These are phyloP conservation scores for Schizosaccharomyces lindneri DNA, from an alignment of 805 yeast species.

Conservation along the genomic window DNA sequence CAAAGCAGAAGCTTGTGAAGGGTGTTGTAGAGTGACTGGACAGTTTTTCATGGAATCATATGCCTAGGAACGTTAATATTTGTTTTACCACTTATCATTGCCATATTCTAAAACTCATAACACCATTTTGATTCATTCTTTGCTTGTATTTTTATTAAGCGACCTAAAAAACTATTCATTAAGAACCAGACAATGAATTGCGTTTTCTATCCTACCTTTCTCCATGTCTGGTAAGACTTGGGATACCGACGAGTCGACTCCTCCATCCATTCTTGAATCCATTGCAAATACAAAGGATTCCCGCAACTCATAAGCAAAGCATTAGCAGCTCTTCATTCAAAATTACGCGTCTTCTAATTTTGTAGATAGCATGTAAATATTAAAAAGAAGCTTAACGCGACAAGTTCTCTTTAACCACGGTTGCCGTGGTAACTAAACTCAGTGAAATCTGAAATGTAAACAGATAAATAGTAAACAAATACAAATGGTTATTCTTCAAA, in stretches of 20 bases:
- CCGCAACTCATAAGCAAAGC: neutral
- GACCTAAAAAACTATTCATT: no score
- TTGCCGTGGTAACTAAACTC: neutral
- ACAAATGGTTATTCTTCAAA: neutral
- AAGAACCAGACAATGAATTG: neutral
- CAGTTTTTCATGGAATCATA: slow-evolving; percentile 23
- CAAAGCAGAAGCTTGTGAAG: slow-evolving; percentile 32
- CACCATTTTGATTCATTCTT: no score
- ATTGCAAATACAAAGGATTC: neutral
- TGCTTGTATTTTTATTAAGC: no score
- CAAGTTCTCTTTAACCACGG: neutral
- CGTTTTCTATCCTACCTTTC: neutral
- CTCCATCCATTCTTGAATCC: slow-evolving; percentile 1
- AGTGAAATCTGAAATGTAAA: neutral
- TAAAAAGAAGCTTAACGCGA: neutral
- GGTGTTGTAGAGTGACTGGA: slow-evolving; percentile 24
- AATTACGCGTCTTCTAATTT: neutral
- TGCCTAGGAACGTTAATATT: slow-evolving; percentile 19
- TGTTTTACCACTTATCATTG: neutral
- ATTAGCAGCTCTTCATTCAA: neutral
- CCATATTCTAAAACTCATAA: no score
- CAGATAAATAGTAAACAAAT: neutral
- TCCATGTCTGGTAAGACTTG: neutral
- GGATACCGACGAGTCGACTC: neutral
- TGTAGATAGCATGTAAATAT: neutral